Base-by-base conservation (phyloP, 257 asterid genomes). In the Capsicum baccatum region DNA sequence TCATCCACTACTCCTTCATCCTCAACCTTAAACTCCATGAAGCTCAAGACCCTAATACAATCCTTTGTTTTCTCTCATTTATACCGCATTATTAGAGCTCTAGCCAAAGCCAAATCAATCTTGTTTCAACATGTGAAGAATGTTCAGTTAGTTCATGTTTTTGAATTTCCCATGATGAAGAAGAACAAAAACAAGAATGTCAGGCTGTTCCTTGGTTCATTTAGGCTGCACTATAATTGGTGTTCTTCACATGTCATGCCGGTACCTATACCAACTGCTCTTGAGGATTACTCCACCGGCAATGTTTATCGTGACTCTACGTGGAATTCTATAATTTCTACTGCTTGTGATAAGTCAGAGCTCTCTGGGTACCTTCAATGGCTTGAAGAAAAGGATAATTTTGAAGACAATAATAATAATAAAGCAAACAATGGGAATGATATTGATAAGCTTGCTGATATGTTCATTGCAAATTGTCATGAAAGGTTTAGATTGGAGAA, bases 401-500 rank as follows among this genome's bases (percentile, higher is more conserved):
- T 84, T 17, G 87, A 87, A 37, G 84, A 56, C 8, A 50, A 60
- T 48, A 8, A 17, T 15, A 44, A 57, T 21, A 78, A 54, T 56
- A 89, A 91, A 39, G 44, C 44, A 39, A 39, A 2, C 44, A 39
- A 39, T 39, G 44, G 44, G 44, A 39, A 39, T 80, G 98, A 94
- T 15, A 94, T 94, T 42, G 98, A 94, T 71, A 85, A 76, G 84
- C 93, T 94, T 8, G 98, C 98, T 47, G 98, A 94, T 84, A 85
- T 92, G 94, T 94, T 94, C 93, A 94, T 94, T 78, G 97, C 95
- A 0, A 88, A 88, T 71, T 90, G 92, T 86, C 97, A 94, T 86
- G 97, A 93, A 91, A 94, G 93, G 89, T 94, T 94, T 87, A 91
- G 89, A 87, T 84, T 94, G 94, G 98, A 94, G 95, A 94, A 94